phyloP scores from a whole-genome alignment of 2,329 filamentous ascomycete genomes.

The Colletotrichum spinosum region DNA sequence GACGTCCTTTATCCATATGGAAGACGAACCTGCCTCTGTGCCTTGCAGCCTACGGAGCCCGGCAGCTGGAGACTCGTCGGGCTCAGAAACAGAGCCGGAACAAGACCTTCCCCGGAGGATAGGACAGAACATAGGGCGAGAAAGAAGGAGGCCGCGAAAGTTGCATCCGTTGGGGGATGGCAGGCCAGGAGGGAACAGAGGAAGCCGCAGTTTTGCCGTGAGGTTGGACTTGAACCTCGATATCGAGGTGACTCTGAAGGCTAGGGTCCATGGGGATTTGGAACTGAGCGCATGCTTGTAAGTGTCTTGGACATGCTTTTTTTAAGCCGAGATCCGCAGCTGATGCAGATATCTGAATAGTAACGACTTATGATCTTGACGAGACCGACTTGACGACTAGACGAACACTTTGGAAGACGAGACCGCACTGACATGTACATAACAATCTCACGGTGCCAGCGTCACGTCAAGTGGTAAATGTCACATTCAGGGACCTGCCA shows the following conservation, averaged over 20 bases:
- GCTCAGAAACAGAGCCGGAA: slow-evolving; percentile 25
- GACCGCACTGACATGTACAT: no score
- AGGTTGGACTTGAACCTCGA: slow-evolving; percentile 26
- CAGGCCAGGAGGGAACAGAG: neutral
- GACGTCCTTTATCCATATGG: slow-evolving; percentile 32
- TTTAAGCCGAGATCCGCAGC: neutral
- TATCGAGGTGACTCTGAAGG: slow-evolving; percentile 28
- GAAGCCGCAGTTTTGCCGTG: slow-evolving; percentile 22
- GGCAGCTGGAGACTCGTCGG: neutral
- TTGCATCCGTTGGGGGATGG: neutral
- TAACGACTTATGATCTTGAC: slow-evolving; percentile 18
- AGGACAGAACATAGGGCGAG: slow-evolving; percentile 2
- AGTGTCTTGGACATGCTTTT: neutral
- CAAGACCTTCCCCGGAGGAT: slow-evolving; percentile 10
- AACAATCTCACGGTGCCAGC: no score
- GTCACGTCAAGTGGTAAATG: no score
- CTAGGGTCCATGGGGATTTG: slow-evolving; percentile 18
- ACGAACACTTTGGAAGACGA: neutral
- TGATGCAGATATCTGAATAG: neutral
- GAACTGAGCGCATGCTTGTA: slow-evolving; percentile 30
- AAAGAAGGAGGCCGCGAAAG: slow-evolving; percentile 4
- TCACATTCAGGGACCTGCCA: no score
- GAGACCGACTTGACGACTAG: neutral
- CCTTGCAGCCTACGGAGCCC: no score
- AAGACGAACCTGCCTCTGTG: neutral